Base-by-base conservation (phyloP, 768 basidiomycete species). In the Arthromyces matolae region DNA sequence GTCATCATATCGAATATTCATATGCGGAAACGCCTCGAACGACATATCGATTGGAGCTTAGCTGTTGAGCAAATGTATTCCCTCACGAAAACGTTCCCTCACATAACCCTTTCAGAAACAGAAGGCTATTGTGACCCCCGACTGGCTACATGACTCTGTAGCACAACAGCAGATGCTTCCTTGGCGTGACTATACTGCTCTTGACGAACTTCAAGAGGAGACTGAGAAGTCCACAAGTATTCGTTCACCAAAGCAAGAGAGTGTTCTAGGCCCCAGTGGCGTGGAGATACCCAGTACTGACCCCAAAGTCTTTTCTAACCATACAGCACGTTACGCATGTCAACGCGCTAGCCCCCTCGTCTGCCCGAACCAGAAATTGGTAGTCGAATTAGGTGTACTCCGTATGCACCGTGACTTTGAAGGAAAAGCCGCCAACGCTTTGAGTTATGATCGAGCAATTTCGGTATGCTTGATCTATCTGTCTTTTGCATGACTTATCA, bases 361-460 rank as follows among this genome's bases (percentile, higher is more conserved):
- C 3, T 91, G 85, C 54, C 73, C 75, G 0, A 92, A 92, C 54
- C 84, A 90, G 60, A 65, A 52, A 0, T 72, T 92, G 4, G 75
- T 75, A 4, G 52, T 64, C n/a, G 78, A 84, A 54, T 64, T 92
- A 10, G 75, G 73, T 23, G 64, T 85, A 14, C 73, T 92, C 24
- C 74, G 76, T 14, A 73, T 69, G 28, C 69, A 73, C 20, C 72
- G 89, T 36, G 71, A 78, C 37, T 65, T 89, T 1, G 89, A 92
- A 59, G 82, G 84, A 10, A 76, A 86, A 42, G 71, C 75, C 18
- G 69, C 79, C 23, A 88, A 84, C 55, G 80, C 83, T 32, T 65
- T 92, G 39, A 82, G 81, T 51, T 93, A 92, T 54, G 73, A 81
- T 27, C 74, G 87, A 39, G 81, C 85, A 2, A 81, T 89, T 53